A percentile compares a stretch with the other conserved stretches of the same genome.
Evolutionary conservation across 768 basidiomycete species (phyloP).

Genomic region (Gelatoporia subvermispora): DNA sequence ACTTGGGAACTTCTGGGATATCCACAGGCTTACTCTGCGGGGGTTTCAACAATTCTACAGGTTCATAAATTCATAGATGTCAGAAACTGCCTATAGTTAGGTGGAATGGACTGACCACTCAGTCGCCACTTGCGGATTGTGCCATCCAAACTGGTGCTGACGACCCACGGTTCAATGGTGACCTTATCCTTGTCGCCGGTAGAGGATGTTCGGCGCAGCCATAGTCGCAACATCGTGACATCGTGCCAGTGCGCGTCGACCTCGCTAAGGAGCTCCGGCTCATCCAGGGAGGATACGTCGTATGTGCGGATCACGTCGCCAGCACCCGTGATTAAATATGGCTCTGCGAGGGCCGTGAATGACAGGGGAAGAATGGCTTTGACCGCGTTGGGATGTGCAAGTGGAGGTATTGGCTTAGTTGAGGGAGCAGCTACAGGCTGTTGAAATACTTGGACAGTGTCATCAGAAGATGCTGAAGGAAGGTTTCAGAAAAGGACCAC

Average conservation of each 20-base stretch:
- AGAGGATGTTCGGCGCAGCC: constrained; percentile 48
- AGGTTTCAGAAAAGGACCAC: neutral
- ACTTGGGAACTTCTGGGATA: constrained; percentile 13
- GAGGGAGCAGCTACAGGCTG: constrained; percentile 31
- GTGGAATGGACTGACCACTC: constrained; percentile 41
- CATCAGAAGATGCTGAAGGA: constrained; percentile 81
- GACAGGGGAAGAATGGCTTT: constrained; percentile 68
- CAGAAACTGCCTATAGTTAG: neutral
- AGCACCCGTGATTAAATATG: constrained; percentile 75
- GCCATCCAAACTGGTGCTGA: constrained; percentile 81
- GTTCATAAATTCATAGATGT: neutral
- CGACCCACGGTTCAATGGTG: constrained; percentile 69
- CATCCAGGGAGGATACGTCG: constrained; percentile 64
- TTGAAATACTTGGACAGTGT: constrained; percentile 64
- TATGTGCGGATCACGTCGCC: constrained; percentile 82
- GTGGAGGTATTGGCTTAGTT: constrained; percentile 39
- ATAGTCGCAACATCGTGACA: constrained; percentile 69
- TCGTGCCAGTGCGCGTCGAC: constrained; percentile 91
- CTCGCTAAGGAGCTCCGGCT: constrained; percentile 65
- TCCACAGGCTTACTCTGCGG: constrained; percentile 15
- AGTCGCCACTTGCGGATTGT: constrained; percentile 86
- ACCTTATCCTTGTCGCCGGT: constrained; percentile 42
- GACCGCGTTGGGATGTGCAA: constrained; percentile 59
- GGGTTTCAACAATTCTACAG: constrained; percentile 12
- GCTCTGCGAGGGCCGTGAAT: constrained; percentile 58